Conservation (phyloP, 75 land plant genomes). For the Adiantum capillusveneris region DNA sequence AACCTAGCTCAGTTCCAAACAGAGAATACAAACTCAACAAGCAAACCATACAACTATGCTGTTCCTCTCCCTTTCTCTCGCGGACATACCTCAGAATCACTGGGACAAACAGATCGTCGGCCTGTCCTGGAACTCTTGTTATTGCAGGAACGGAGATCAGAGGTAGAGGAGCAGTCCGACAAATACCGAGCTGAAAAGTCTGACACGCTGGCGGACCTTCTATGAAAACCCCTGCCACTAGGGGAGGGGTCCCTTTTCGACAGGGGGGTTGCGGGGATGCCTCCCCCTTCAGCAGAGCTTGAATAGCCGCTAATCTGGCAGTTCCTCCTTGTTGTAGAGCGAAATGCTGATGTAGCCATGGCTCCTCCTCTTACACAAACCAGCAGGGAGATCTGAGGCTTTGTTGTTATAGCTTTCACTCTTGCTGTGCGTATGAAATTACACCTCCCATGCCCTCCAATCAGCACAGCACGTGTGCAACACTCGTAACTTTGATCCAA, state of each 20-base stretch:
- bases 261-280: slow-evolving; percentile 1
- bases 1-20: too few relatives aligned
- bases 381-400: too few relatives aligned
- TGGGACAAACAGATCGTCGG: slow-evolving; percentile 1
- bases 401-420: too few relatives aligned
- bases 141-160: background rate
- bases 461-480: too few relatives aligned
- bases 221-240: background rate
- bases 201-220: slow-evolving; percentile 6
- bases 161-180: slow-evolving; percentile 7
- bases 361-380: background rate
- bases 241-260: slow-evolving; percentile 3
- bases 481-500: too few relatives aligned
- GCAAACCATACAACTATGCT: background rate
- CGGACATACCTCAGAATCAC: slow-evolving; percentile 8
- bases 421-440: too few relatives aligned
- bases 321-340: slow-evolving; percentile 51
- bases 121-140: slow-evolving; percentile 1
- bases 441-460: too few relatives aligned
- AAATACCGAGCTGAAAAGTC: slow-evolving; percentile 9
- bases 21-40: background rate
- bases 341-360: slow-evolving; percentile 28
- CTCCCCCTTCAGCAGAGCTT: background rate
- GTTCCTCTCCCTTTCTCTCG: background rate
- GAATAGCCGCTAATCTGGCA: slow-evolving; percentile 15